phyloP scores from a whole-genome alignment of 1,139 yeast species.

The Geotrichum siamense region DNA sequence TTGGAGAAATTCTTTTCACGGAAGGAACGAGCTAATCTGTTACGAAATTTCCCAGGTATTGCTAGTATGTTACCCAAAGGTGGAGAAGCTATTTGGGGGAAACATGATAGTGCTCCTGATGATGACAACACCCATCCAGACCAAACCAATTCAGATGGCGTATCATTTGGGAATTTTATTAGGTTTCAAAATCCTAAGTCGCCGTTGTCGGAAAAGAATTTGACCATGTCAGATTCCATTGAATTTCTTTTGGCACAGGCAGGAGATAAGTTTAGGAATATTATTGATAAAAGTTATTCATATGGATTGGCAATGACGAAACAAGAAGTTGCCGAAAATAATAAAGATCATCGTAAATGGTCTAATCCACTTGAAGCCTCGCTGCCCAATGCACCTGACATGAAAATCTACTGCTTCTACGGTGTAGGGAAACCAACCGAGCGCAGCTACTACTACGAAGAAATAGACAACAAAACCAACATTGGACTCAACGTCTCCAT shows the following conservation, averaged over 20 bases:
- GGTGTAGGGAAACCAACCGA: slow-evolving; percentile 97
- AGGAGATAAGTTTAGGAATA: slow-evolving; percentile 66
- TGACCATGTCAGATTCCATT: slow-evolving; percentile 60
- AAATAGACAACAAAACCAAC: slow-evolving; percentile 43
- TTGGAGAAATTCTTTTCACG: slow-evolving; percentile 88
- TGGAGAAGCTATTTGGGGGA: slow-evolving; percentile 86
- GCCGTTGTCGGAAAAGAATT: slow-evolving; percentile 42
- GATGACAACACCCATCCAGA: slow-evolving; percentile 22
- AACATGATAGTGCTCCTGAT: slow-evolving; percentile 45
- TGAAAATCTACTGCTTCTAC: slow-evolving; percentile 82
- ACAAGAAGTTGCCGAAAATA: slow-evolving; percentile 54
- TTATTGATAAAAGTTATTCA: slow-evolving; percentile 67
- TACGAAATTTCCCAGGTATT: slow-evolving; percentile 84
- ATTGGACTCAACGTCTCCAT: slow-evolving; percentile 61
- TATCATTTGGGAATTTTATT: slow-evolving; percentile 69
- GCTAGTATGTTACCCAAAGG: slow-evolving; percentile 97
- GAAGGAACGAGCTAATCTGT: slow-evolving; percentile 77
- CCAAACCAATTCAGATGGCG: slow-evolving; percentile 34
- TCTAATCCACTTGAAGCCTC: slow-evolving; percentile 85
- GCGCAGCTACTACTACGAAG: slow-evolving; percentile 79
- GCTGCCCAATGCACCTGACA: slow-evolving; percentile 86
- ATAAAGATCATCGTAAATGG: slow-evolving; percentile 74
- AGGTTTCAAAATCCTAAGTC: slow-evolving; percentile 48
- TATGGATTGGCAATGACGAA: slow-evolving; percentile 62
- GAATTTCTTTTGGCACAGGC: slow-evolving; percentile 56